Conservation (phyloP, 257 asterid genomes). For the Henckelia pumila region DNA sequence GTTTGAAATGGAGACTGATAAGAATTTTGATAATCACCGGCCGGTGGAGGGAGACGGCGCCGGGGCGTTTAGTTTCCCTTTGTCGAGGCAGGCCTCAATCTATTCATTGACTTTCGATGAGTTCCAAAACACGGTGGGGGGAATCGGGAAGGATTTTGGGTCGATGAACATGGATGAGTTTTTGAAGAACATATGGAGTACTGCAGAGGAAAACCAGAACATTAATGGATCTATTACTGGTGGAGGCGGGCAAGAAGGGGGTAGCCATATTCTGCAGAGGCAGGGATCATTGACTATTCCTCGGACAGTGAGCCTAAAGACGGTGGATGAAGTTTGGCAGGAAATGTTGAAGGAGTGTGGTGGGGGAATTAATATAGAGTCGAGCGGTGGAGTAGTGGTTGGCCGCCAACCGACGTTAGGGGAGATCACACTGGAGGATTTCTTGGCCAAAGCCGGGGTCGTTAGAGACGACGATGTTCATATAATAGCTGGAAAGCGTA, state of each 20-base stretch:
- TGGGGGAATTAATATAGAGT: constrained; percentile 42
- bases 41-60: constrained; percentile 33
- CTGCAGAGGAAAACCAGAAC: constrained; percentile 80
- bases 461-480: too few species aligned
- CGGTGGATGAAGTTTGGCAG: constrained; percentile 95
- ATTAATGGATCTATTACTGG: constrained; percentile 31
- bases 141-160: constrained; percentile 83
- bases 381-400: constrained; percentile 27
- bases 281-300: constrained; percentile 89
- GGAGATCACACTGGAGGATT: constrained; percentile 89
- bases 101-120: constrained; percentile 90
- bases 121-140: constrained; percentile 65
- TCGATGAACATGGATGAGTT: constrained; percentile 99
- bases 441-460: constrained; percentile 76
- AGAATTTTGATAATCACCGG: constrained; percentile 47
- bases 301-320: constrained; percentile 81
- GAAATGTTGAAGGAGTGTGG: constrained; percentile 58
- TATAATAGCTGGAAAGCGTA: too few species aligned
- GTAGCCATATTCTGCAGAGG: constrained; percentile 66
- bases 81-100: constrained; percentile 67
- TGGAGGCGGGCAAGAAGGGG: constrained; percentile 26
- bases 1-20: constrained; percentile 59
- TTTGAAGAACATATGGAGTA: constrained; percentile 85
- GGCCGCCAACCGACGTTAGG: constrained; percentile 65
- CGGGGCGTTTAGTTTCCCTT: constrained; percentile 38